phyloP scores from a whole-genome alignment of 345 rosid species.

The Lepidium sativum region DNA sequence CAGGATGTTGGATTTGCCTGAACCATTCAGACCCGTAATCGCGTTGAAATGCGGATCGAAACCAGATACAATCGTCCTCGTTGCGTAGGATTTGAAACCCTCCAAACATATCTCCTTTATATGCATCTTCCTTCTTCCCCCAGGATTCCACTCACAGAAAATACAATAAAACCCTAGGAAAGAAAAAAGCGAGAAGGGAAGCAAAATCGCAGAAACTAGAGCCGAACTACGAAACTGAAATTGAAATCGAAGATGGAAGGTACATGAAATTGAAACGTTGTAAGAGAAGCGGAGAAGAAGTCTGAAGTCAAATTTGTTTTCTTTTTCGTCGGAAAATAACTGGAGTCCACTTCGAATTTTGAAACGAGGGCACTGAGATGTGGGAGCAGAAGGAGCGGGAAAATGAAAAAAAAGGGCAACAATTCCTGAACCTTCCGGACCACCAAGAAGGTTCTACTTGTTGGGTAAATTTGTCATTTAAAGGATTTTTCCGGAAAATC shows the following conservation, averaged over 20 bases:
- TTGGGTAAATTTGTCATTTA: too few relatives aligned
- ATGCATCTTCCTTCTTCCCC: slow-evolving; percentile 39
- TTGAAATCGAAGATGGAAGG: neutral
- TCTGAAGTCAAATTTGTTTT: neutral
- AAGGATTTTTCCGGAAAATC: too few relatives aligned
- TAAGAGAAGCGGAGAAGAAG: neutral
- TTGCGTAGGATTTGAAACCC: slow-evolving; percentile 96
- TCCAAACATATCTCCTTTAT: slow-evolving; percentile 87
- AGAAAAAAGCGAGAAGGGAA: too few relatives aligned
- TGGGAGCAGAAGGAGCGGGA: slow-evolving; percentile 17
- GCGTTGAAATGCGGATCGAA: slow-evolving; percentile 95
- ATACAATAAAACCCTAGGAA: slow-evolving; percentile 4
- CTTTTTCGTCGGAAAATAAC: neutral
- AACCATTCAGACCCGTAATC: slow-evolving; percentile 90
- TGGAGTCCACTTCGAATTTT: neutral
- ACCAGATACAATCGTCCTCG: slow-evolving; percentile 85
- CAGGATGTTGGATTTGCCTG: slow-evolving; percentile 98
- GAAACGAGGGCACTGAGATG: neutral
- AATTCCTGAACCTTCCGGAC: neutral
- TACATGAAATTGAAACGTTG: neutral
- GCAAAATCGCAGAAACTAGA: neutral
- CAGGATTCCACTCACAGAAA: neutral
- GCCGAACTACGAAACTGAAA: neutral
- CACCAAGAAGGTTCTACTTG: neutral
- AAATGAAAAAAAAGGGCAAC: neutral